A percentile compares a stretch with the other conserved stretches of the same genome.
Conservation (phyloP, 192 early-diverging fungal genomes). For the Coemansia sp. region DNA sequence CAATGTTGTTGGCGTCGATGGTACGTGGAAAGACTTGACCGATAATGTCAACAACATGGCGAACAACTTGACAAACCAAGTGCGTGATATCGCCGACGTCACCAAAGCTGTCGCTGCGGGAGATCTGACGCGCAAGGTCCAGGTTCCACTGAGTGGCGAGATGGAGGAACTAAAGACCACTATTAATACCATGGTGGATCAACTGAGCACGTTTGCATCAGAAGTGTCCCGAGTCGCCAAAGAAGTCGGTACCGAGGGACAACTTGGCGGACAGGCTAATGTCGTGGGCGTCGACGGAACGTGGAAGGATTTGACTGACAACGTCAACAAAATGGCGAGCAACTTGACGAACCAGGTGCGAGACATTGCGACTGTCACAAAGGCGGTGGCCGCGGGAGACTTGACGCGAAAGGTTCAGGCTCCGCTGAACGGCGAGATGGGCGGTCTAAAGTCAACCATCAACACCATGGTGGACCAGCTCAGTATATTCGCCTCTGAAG, state of each 20-base stretch:
- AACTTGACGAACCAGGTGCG: slow-evolving; percentile 66
- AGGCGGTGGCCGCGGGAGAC: slow-evolving; percentile 21
- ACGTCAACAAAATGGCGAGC: slow-evolving; percentile 64
- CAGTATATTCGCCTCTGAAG: slow-evolving; percentile 57
- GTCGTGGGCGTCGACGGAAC: slow-evolving; percentile 59
- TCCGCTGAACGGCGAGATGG: slow-evolving; percentile 57
- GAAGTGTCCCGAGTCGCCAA: slow-evolving; percentile 69
- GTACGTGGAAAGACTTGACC: slow-evolving; percentile 22
- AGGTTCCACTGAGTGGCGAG: slow-evolving; percentile 65
- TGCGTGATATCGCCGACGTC: slow-evolving; percentile 57
- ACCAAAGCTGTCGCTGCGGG: slow-evolving; percentile 64
- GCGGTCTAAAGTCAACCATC: slow-evolving; percentile 35
- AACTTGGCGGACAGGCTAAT: slow-evolving; percentile 54
- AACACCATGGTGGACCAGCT: slow-evolving; percentile 62
- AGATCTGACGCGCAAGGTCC: slow-evolving; percentile 37
- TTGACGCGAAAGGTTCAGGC: slow-evolving; percentile 28
- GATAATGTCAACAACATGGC: slow-evolving; percentile 63
- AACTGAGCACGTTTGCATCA: slow-evolving; percentile 56
- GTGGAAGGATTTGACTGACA: slow-evolving; percentile 63
- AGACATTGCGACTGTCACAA: slow-evolving; percentile 56
- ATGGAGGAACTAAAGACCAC: slow-evolving; percentile 17
- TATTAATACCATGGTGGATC: slow-evolving; percentile 21
- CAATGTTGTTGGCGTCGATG: slow-evolving; percentile 10
- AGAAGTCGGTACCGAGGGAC: slow-evolving; percentile 59
- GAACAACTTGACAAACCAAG: slow-evolving; percentile 59